A percentile compares a stretch with the other conserved stretches of the same genome.
phyloP scores from a whole-genome alignment of 352 stramenopile genomes.

The Pythium guiyangense region DNA sequence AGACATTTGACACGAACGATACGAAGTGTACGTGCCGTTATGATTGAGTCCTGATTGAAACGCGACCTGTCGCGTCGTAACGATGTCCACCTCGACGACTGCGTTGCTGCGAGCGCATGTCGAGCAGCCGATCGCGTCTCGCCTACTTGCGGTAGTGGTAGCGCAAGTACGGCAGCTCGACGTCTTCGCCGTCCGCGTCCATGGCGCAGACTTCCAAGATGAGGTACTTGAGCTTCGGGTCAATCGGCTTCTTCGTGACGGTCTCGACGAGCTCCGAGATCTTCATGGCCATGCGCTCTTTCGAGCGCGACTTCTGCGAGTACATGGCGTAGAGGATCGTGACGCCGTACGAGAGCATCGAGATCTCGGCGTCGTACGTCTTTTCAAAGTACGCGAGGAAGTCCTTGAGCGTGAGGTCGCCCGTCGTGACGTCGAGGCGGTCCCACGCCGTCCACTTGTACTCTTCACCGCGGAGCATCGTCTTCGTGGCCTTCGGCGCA shows the following conservation, averaged over 20 bases:
- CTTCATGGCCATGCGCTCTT: constrained; percentile 96
- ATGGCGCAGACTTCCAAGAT: constrained; percentile 96
- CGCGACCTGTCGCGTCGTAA: no score
- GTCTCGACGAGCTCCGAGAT: constrained; percentile 94
- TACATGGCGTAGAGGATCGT: constrained; percentile 90
- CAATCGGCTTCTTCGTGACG: constrained; percentile 96
- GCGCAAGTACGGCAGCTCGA: constrained; percentile 95
- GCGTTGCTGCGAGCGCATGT: no score
- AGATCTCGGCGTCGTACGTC: constrained; percentile 96
- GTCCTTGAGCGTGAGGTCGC: constrained; percentile 95
- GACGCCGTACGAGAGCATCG: constrained; percentile 97
- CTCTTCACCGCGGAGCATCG: constrained; percentile 93
- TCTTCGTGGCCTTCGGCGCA: constrained; percentile 89
- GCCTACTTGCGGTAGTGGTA: constrained; percentile 71
- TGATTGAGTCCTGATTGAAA: background rate
- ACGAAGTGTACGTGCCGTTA: background rate
- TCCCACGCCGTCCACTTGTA: constrained; percentile 99
- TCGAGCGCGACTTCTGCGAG: constrained; percentile 80
- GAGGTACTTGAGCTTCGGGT: constrained; percentile 94
- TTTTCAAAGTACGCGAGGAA: constrained; percentile 95
- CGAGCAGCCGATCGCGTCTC: background rate
- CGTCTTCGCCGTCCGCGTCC: constrained; percentile 93
- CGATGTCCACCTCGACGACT: background rate
- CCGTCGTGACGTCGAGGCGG: constrained; percentile 92
- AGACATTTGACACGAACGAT: constrained; percentile 42